Evolutionary conservation across 306 rosid genomes (phyloP).

Genomic region (Sechiopsis laciniata): DNA sequence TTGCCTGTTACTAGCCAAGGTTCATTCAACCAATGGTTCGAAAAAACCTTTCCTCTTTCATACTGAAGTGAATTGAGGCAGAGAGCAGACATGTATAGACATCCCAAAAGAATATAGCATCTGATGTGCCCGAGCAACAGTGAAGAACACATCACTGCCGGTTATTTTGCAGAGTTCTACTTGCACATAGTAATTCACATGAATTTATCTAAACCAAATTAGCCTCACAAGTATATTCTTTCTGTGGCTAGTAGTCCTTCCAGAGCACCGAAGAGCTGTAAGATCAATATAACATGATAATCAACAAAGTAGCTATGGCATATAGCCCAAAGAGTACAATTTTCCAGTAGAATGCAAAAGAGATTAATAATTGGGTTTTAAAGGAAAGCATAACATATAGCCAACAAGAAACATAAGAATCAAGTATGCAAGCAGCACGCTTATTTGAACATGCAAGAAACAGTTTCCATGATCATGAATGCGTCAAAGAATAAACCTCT

Average conservation of each 20-base stretch:
- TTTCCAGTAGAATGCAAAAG: background rate
- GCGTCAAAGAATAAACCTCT: constrained; percentile 3
- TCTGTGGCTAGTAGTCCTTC: background rate
- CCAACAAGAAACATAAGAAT: background rate
- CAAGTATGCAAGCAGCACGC: background rate
- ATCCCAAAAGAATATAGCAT: constrained; percentile 56
- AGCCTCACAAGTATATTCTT: background rate
- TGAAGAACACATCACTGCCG: constrained; percentile 53
- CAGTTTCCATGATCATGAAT: background rate
- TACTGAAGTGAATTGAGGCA: constrained; percentile 40
- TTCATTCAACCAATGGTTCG: constrained; percentile 35
- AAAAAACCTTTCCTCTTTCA: constrained; percentile 31
- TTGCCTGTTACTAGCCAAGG: constrained; percentile 32
- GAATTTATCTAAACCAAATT: constrained; percentile 15
- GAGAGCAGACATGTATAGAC: constrained; percentile 38
- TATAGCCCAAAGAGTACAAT: constrained; percentile 1
- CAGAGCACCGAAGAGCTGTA: constrained; percentile 1
- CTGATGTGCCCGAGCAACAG: constrained; percentile 47
- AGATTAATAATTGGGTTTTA: background rate
- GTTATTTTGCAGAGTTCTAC: constrained; percentile 20
- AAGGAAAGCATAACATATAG: background rate
- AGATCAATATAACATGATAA: background rate
- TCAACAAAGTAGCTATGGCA: background rate
- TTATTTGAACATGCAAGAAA: background rate
- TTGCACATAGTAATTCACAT: constrained; percentile 31